Conservation (phyloP, 2,329 filamentous ascomycete species). For the Bipolaris oryzae region DNA sequence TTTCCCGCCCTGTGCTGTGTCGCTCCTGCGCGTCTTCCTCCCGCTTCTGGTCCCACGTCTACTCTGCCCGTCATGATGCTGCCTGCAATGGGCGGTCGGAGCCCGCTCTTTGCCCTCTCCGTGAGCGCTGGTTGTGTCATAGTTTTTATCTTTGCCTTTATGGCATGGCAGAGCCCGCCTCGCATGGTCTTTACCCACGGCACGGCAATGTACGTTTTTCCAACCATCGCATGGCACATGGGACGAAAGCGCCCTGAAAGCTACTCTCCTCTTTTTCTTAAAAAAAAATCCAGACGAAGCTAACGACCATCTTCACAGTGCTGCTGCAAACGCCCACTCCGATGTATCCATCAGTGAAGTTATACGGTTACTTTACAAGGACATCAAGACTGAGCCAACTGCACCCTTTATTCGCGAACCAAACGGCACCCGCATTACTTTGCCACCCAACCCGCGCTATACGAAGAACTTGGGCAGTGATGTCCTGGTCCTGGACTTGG, state of each 20-base stretch:
- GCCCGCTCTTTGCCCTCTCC: conserved; percentile 40
- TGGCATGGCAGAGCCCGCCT: conserved; percentile 43
- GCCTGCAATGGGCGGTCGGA: conserved; percentile 38
- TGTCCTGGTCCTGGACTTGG: conserved; percentile 46
- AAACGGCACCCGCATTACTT: conserved; percentile 37
- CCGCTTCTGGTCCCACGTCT: conserved; percentile 1
- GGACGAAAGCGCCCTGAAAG: neutral
- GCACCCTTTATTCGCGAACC: conserved; percentile 41
- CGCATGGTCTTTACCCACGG: conserved; percentile 31
- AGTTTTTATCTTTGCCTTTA: conserved; percentile 43
- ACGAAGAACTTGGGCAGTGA: conserved; percentile 42
- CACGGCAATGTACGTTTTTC: conserved; percentile 34
- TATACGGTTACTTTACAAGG: conserved; percentile 40
- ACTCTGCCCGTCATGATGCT: conserved; percentile 36
- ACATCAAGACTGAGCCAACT: conserved; percentile 35
- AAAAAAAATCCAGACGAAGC: conserved; percentile 11
- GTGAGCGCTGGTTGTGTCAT: conserved; percentile 40
- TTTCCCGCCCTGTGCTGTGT: conserved; percentile 7
- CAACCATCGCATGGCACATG: conserved; percentile 1
- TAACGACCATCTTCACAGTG: conserved; percentile 27
- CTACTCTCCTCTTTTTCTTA: neutral
- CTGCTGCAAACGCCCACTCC: conserved; percentile 25
- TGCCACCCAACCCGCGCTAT: conserved; percentile 41
- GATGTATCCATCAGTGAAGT: conserved; percentile 42
- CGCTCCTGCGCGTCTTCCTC: conserved; percentile 15